phyloP scores from a whole-genome alignment of 768 basidiomycete genomes.

The Neoboletus brunneissimus region DNA sequence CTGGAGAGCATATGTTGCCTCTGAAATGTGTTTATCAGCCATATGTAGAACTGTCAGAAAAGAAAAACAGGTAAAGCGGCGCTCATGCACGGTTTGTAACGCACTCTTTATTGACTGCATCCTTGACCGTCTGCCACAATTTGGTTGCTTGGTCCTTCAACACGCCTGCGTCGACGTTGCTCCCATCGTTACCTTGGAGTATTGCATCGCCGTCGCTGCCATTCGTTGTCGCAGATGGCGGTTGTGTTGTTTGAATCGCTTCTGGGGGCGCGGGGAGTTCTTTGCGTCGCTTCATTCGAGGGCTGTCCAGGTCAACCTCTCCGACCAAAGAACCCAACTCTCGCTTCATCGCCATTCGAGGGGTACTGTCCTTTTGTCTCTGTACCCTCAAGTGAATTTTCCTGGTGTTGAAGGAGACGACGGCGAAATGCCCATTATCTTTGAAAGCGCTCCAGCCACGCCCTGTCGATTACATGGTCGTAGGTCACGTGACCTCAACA shows the following conservation, averaged over 20 bases:
- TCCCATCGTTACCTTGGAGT: slow-evolving; percentile 20
- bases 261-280: slow-evolving; percentile 40
- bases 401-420: slow-evolving; percentile 26
- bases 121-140: slow-evolving; percentile 77
- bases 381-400: slow-evolving; percentile 27
- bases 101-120: slow-evolving; percentile 86
- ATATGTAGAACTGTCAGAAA: slow-evolving; percentile 38
- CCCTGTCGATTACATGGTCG: slow-evolving; percentile 14
- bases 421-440: slow-evolving; percentile 35
- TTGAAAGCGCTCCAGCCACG: slow-evolving; percentile 26
- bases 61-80: slow-evolving; percentile 42
- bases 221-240: slow-evolving; percentile 32
- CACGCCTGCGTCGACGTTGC: slow-evolving; percentile 24
- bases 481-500: slow-evolving; percentile 30
- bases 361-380: slow-evolving; percentile 8
- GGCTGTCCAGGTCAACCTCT: slow-evolving; percentile 42
- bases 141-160: slow-evolving; percentile 67
- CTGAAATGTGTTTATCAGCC: slow-evolving; percentile 40
- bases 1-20: slow-evolving; percentile 58
- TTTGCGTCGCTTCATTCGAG: slow-evolving; percentile 52
- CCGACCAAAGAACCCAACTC: slow-evolving; percentile 42
- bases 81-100: slow-evolving; percentile 47
- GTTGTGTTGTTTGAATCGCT: slow-evolving; percentile 33
- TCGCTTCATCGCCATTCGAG: slow-evolving; percentile 48
- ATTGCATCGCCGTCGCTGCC: slow-evolving; percentile 24